Percentiles rank a stretch among this genome's conserved stretches.
phyloP scores from a whole-genome alignment of 2,329 filamentous ascomycete species.

The Diaporthe sp. region DNA sequence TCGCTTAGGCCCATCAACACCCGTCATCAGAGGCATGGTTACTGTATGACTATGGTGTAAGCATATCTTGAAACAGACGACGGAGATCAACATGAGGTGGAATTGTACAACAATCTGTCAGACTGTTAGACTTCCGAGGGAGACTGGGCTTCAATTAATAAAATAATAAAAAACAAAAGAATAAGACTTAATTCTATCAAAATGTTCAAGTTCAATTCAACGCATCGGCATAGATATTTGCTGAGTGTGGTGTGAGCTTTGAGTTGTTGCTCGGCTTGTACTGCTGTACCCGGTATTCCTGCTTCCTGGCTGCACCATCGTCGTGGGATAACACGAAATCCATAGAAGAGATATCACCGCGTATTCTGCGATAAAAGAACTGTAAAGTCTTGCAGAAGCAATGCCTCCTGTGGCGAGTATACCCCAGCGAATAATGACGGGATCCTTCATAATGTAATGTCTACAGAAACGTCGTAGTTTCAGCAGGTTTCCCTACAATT shows the following conservation, averaged over 20 bases:
- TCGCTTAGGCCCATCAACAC: background rate
- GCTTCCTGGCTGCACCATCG: background rate
- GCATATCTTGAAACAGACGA: background rate
- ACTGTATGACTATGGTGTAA: background rate
- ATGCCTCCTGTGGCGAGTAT: too few relatives aligned
- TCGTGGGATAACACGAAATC: background rate
- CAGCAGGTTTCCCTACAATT: too few relatives aligned
- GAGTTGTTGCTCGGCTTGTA: too few relatives aligned
- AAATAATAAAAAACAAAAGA: background rate
- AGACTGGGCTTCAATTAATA: background rate
- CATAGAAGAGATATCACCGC: background rate
- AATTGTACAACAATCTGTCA: background rate
- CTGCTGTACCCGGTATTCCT: background rate
- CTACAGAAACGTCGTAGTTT: too few relatives aligned
- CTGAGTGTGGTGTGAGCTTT: background rate
- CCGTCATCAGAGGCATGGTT: background rate
- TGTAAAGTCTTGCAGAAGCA: too few relatives aligned
- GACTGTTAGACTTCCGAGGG: background rate
- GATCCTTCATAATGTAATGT: too few relatives aligned
- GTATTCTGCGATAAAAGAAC: too few relatives aligned
- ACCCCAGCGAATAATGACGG: too few relatives aligned
- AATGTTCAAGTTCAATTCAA: too few relatives aligned
- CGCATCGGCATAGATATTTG: too few relatives aligned
- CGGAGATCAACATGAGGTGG: background rate
- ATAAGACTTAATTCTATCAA: background rate